Evolutionary conservation across 208 protist genomes (phyloP).

Genomic region (Leishmania lainsoni): DNA sequence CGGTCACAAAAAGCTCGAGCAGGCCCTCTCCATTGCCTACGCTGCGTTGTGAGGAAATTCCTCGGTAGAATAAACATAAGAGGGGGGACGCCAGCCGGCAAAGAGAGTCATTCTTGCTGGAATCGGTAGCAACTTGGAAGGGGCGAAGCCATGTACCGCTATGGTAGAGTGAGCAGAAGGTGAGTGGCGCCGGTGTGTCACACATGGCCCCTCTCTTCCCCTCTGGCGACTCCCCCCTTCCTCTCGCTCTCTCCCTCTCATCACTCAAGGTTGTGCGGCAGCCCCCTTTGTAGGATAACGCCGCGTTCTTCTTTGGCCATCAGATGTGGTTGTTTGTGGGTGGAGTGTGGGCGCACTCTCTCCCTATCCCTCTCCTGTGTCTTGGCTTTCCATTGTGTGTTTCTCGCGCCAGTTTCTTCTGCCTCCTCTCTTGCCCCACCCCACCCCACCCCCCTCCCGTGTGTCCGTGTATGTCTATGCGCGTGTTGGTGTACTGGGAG

Average conservation of each 20-base stretch:
- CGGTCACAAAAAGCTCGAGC: conserved; percentile 56
- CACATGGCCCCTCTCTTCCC: neutral
- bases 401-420: neutral
- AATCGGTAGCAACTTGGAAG: neutral
- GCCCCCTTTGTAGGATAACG: neutral
- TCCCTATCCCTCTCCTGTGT: neutral
- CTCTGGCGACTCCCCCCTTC: neutral
- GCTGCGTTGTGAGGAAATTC: conserved; percentile 44
- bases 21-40: conserved; percentile 50
- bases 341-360: neutral
- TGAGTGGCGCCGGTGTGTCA: neutral
- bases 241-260: neutral
- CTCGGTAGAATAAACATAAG: neutral
- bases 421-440: neutral
- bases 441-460: no score
- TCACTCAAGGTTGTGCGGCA: neutral
- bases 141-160: neutral
- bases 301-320: neutral
- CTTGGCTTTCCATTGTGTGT: neutral
- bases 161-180: neutral
- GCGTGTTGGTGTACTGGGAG: neutral
- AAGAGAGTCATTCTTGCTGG: neutral
- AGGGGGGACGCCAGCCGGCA: neutral
- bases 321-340: no score
- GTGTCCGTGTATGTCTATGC: neutral